Conservation (phyloP, 352 stramenopile genomes). For the Phytophthora litchii region DNA sequence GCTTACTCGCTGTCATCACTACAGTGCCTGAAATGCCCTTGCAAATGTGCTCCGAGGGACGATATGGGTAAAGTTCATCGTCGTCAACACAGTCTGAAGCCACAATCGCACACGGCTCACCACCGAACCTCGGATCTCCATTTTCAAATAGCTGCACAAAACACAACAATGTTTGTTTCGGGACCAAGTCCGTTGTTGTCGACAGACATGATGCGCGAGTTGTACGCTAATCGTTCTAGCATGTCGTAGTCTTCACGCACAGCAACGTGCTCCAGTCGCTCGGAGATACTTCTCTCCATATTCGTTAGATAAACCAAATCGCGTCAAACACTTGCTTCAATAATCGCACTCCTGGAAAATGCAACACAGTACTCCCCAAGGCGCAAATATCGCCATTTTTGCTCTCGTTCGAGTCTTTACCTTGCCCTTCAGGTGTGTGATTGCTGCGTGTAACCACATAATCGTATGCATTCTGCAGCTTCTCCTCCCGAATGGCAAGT, state of each 20-base stretch:
- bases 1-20: constrained; percentile 27
- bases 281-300: constrained; percentile 52
- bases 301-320: constrained; percentile 44
- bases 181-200: constrained; percentile 16
- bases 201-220: constrained; percentile 33
- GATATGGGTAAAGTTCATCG: constrained; percentile 41
- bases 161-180: constrained; percentile 34
- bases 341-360: constrained; percentile 34
- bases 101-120: constrained; percentile 33
- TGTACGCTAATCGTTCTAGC: constrained; percentile 25
- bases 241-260: constrained; percentile 39
- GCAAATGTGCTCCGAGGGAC: constrained; percentile 18
- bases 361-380: constrained; percentile 23
- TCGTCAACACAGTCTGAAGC: constrained; percentile 36
- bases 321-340: constrained; percentile 45
- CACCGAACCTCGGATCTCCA: constrained; percentile 4
- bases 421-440: constrained; percentile 8
- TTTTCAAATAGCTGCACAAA: constrained; percentile 30
- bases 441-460: constrained; percentile 32
- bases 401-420: constrained; percentile 23
- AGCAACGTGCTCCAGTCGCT: constrained; percentile 39
- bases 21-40: constrained; percentile 40
- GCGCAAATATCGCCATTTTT: constrained; percentile 35
- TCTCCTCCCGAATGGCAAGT: constrained; percentile 18
- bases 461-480: constrained; percentile 26